These are phyloP conservation scores for Aciculosporium take DNA, from an alignment of 2,329 filamentous ascomycete species.

Conservation along the genomic window DNA sequence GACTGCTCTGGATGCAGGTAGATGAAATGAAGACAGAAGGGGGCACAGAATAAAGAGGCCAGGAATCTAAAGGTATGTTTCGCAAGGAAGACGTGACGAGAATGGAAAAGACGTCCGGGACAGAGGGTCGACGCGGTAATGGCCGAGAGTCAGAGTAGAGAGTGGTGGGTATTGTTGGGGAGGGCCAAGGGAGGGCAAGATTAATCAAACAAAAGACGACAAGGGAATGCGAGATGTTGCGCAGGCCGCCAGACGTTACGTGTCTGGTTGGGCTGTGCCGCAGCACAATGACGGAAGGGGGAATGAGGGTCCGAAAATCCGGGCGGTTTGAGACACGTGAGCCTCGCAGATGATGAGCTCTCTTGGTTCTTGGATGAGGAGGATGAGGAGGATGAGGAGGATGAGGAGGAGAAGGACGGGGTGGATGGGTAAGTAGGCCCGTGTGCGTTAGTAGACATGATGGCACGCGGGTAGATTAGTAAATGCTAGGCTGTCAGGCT, in stretches of 20 bases:
- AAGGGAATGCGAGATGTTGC: neutral
- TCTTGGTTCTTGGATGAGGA: too few species aligned
- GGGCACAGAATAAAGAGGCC: neutral
- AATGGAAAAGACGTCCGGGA: neutral
- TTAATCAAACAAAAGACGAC: neutral
- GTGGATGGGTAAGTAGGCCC: too few species aligned
- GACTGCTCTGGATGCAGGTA: neutral
- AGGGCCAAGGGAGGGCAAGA: neutral
- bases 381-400: too few species aligned
- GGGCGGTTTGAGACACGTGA: neutral
- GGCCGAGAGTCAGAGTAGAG: neutral
- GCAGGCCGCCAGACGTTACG: neutral
- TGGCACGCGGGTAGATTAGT: too few species aligned
- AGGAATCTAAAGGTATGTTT: neutral
- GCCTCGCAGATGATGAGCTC: too few species aligned
- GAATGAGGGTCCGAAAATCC: neutral
- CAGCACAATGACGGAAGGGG: too few species aligned
- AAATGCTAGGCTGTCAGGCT: too few species aligned
- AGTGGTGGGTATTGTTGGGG: too few species aligned
- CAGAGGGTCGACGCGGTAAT: neutral
- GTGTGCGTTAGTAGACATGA: too few species aligned
- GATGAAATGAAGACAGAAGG: neutral
- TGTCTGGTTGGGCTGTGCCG: neutral
- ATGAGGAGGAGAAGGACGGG: too few species aligned
- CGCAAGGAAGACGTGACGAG: neutral